Conservation (phyloP, 2,329 filamentous ascomycete species). For the Madurella fahalii region DNA sequence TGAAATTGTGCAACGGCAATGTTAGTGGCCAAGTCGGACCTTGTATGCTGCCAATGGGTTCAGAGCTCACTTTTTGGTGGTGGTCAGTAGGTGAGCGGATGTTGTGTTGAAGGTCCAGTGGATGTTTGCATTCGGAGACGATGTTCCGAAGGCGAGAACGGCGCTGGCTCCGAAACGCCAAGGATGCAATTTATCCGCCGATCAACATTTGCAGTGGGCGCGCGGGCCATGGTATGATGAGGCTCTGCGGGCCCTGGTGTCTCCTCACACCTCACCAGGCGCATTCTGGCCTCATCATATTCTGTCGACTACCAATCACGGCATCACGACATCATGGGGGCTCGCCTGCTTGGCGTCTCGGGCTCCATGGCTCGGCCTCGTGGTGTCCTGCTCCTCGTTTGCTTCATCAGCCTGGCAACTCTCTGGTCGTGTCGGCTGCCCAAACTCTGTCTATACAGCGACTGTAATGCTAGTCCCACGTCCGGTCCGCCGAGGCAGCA, state of each 20-base stretch:
- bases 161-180: neutral
- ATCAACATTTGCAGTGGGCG: neutral
- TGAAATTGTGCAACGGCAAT: neutral
- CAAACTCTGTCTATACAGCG: conserved; percentile 23
- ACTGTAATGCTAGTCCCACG: conserved; percentile 9
- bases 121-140: neutral
- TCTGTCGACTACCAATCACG: neutral
- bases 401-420: conserved; percentile 23
- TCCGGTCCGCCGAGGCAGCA: conserved; percentile 5
- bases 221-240: too few species aligned
- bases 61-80: too few species aligned
- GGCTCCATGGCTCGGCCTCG: conserved; percentile 17
- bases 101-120: neutral
- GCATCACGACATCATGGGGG: neutral
- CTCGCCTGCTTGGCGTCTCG: neutral
- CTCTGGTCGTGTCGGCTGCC: conserved; percentile 28
- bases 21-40: neutral
- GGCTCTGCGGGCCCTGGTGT: neutral
- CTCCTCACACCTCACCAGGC: too few species aligned
- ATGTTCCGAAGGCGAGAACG: neutral
- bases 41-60: too few species aligned
- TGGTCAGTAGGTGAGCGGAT: neutral
- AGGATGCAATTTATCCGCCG: neutral
- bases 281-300: too few species aligned
- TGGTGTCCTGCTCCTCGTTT: conserved; percentile 21